phyloP scores from a whole-genome alignment of 1,284 basidiomycete species.

The Cutaneotrichosporon arboriforme region DNA sequence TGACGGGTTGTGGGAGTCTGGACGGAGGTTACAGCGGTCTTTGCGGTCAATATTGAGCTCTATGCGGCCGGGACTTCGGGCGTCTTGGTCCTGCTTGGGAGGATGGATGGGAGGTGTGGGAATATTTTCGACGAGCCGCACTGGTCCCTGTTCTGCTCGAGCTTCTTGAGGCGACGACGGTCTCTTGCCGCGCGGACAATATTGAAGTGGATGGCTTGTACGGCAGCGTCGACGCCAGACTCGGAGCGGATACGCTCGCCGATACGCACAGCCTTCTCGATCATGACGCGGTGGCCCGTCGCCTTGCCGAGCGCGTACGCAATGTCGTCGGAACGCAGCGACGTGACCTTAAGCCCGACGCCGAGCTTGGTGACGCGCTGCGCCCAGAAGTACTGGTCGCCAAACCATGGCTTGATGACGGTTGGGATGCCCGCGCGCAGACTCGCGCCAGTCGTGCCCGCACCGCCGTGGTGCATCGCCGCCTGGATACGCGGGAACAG shows the following conservation, averaged over 20 bases:
- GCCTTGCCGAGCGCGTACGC: constrained; percentile 56
- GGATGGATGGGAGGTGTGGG: too few species aligned
- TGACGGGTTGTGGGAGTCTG: too few species aligned
- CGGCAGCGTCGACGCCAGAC: constrained; percentile 42
- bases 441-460: constrained; percentile 65
- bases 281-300: constrained; percentile 57
- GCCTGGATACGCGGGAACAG: constrained; percentile 59
- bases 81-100: too few species aligned
- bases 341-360: constrained; percentile 54
- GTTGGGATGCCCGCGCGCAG: constrained; percentile 68
- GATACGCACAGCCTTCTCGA: constrained; percentile 59
- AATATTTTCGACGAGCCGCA: too few species aligned
- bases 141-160: too few species aligned
- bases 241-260: constrained; percentile 60
- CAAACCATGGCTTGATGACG: constrained; percentile 67
- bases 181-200: constrained; percentile 34
- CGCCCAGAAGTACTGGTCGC: constrained; percentile 68
- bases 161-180: neutral
- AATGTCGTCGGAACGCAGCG: constrained; percentile 54
- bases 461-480: constrained; percentile 65
- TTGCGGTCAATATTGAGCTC: too few species aligned
- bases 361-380: constrained; percentile 60
- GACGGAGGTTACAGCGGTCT: too few species aligned
- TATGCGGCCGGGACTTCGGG: too few species aligned
- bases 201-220: constrained; percentile 35